Conservation (phyloP, 768 basidiomycete genomes). For the Suillus subaureus region DNA sequence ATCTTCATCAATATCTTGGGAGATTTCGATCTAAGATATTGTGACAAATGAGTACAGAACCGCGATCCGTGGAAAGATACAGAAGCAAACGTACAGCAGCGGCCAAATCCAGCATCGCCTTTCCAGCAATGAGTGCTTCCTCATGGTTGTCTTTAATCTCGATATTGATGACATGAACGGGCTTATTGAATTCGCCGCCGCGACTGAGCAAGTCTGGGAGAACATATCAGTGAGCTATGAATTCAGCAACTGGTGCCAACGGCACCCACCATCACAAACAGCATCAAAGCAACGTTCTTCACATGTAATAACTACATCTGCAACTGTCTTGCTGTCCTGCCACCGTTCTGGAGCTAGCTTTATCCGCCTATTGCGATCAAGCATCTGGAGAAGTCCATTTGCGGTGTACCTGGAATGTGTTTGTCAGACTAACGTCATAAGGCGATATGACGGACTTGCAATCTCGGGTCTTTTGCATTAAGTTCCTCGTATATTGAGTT, state of each 20-base stretch:
- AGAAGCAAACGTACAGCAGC: constrained; percentile 66
- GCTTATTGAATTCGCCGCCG: constrained; percentile 90
- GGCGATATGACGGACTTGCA: constrained; percentile 55
- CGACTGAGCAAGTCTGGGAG: constrained; percentile 75
- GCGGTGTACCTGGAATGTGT: constrained; percentile 71
- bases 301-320: constrained; percentile 98
- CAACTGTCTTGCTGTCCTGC: constrained; percentile 88
- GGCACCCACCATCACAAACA: constrained; percentile 87
- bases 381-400: constrained; percentile 93
- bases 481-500: constrained; percentile 94
- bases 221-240: constrained; percentile 12
- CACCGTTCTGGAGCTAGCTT: constrained; percentile 95
- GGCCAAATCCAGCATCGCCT: constrained; percentile 91
- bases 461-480: constrained; percentile 72
- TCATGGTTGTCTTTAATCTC: constrained; percentile 99
- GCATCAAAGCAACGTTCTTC: constrained; percentile 99
- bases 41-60: not conserved
- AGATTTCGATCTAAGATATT: constrained; percentile 70
- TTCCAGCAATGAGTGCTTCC: constrained; percentile 95
- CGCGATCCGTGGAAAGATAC: not conserved
- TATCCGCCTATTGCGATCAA: constrained; percentile 91
- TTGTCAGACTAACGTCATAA: constrained; percentile 14
- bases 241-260: constrained; percentile 11
- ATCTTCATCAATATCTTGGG: constrained; percentile 87
- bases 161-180: constrained; percentile 95